Base-by-base conservation (phyloP, 1,284 basidiomycete species). In the Trametes hirsuta region DNA sequence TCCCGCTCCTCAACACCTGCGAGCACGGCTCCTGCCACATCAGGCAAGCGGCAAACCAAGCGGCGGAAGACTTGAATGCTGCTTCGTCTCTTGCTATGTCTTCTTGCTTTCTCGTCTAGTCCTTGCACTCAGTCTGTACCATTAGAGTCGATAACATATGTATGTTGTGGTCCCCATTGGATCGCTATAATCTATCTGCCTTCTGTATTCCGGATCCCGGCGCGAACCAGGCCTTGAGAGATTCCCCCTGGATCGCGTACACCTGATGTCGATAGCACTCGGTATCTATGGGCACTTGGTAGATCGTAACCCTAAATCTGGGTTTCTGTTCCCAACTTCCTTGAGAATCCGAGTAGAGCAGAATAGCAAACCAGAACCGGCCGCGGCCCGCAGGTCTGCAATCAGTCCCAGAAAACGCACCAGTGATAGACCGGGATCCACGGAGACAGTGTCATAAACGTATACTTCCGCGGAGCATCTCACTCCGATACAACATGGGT, bases 1-100 rank as follows among this genome's bases (percentile, higher is more conserved):
- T 85, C 85, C 12, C 76, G 85, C 58, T 81, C 85, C 3, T 77
- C 86, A 0, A 86, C 84, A 9, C 85, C 86, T 21, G 72, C 75
- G n/a, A 78, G 75, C 49, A 67, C 72, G n/a, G 66, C 74, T 14
- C 72, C 77, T 3, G 73, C 78, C 4, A 74, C 77, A 18, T 58
- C 70, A 34, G 48, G 64, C 9, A 86, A 85, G 72, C 77, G 84
- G 59, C 76, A 79, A 37, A 72, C 68, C 54, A 74, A 74, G 66
- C 69, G 66, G 61, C 69, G 70, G 63, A 74, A 71, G 61, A 71
- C 71, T 36, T 72, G 30, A 53, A 12, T 21, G 25, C 21, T 21
- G 22, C 36, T 18, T 21, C 34, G 6, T 41, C 35, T 34, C 5
- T 35, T 22, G 15, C 18, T 35, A 12, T 15, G 21, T 34, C 18